Evolutionary conservation across 305 asterid species (phyloP).

Genomic region (Euphrasia arctica): DNA sequence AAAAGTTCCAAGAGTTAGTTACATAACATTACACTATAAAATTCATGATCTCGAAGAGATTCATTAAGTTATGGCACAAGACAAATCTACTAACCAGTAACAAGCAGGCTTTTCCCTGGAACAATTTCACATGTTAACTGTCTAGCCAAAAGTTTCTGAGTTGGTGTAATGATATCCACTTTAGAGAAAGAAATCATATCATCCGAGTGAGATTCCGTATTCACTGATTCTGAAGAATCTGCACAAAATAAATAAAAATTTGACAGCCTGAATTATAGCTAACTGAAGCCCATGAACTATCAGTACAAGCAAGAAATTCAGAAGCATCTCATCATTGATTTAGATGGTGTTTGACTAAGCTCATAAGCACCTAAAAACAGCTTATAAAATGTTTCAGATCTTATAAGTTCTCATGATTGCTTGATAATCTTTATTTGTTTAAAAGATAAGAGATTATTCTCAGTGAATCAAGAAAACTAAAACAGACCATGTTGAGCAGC

Average conservation of each 20-base stretch:
- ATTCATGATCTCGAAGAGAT: background rate
- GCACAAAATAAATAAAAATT: constrained; percentile 37
- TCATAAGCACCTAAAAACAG: background rate
- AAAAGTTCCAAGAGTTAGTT: background rate
- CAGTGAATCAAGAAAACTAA: constrained; percentile 23
- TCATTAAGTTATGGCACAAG: constrained; percentile 14
- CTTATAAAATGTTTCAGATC: too few relatives aligned
- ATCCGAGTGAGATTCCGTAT: constrained; percentile 41
- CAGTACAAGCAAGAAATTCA: background rate
- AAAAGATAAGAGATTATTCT: constrained; percentile 6
- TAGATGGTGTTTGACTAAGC: background rate
- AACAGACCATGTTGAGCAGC: constrained; percentile 78
- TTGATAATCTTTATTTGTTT: too few relatives aligned
- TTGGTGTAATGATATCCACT: constrained; percentile 86
- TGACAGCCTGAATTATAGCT: background rate
- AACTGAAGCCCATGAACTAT: constrained; percentile 13
- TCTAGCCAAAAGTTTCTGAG: constrained; percentile 84
- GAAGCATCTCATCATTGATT: background rate
- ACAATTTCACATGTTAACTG: constrained; percentile 71
- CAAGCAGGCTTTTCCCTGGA: constrained; percentile 89
- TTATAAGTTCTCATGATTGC: too few relatives aligned
- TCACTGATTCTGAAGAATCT: constrained; percentile 29
- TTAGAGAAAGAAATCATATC: constrained; percentile 77
- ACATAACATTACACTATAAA: background rate
- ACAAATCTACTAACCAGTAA: constrained; percentile 75